These are phyloP conservation scores for Leishmania arabica DNA, from an alignment of 208 protist species.

Conservation along the genomic window DNA sequence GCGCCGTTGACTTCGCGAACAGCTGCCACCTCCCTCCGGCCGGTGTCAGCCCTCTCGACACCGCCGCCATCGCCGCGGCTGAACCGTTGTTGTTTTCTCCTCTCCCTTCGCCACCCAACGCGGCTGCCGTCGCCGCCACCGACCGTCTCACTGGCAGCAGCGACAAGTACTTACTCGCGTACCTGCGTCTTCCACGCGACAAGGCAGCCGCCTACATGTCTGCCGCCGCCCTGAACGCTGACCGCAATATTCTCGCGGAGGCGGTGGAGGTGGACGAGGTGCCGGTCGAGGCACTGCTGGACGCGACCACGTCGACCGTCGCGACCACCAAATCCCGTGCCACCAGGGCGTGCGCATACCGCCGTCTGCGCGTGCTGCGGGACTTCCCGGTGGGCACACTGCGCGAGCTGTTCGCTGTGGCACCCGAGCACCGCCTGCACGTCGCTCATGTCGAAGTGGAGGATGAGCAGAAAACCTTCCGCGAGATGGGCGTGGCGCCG, in stretches of 20 bases:
- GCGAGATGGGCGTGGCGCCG: constrained; percentile 17
- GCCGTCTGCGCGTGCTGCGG: constrained; percentile 46
- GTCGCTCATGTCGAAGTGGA: constrained; percentile 27
- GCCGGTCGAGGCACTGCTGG: constrained; percentile 14
- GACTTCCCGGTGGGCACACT: constrained; percentile 60
- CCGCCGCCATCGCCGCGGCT: not conserved
- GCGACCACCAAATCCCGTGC: constrained; percentile 17
- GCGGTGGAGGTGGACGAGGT: constrained; percentile 19
- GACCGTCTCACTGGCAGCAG: not conserved
- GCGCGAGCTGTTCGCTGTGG: constrained; percentile 57
- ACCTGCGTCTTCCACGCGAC: constrained; percentile 29
- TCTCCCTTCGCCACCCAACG: not conserved
- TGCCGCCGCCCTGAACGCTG: constrained; percentile 18
- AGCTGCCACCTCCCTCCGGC: constrained; percentile 10
- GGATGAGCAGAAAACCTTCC: constrained; percentile 29
- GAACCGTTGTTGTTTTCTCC: constrained; percentile 4
- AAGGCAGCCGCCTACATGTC: constrained; percentile 16
- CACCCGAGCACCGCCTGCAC: constrained; percentile 29
- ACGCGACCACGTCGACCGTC: constrained; percentile 21
- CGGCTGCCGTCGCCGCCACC: not conserved
- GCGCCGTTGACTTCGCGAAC: constrained; percentile 27
- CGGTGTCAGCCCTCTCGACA: constrained; percentile 3
- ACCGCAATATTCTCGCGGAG: constrained; percentile 16
- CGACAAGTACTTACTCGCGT: constrained; percentile 20
- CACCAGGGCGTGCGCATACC: constrained; percentile 26